Evolutionary conservation across 2,329 filamentous ascomycete species (phyloP), one percentile per base, ranked within the genome.

Genomic region (Pseudogymnoascus pannorum): DNA sequence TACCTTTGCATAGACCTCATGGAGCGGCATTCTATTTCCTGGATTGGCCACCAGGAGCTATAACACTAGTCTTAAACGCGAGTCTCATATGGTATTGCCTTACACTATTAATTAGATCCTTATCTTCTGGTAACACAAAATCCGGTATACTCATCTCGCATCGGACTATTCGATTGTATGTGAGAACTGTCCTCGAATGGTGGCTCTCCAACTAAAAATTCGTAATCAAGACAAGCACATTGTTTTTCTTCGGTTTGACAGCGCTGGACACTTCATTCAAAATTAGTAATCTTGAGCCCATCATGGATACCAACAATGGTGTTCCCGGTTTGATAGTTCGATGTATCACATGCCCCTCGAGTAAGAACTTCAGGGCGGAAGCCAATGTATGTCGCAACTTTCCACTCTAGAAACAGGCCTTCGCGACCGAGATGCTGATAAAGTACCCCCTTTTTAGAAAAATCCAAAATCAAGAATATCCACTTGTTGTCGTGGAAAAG

Each of bases 261-360:
- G 94, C 5, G 94, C 94, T 99, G 94, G 3, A 97, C 94, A 72
- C 90, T 95, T 94, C 93, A 97, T 40, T 94, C 94, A 78, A 99
- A 99, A 73, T 99, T 95, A 12, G 93, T 94, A 61, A 99, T 84
- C 75, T 99, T 99, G 66, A 99, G 77, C 71, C 92, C 88, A 5
- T 95, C 94, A 66, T 88, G 85, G 0, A 84, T 86, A 1, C 91
- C 92, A 61, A 99, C 80, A 40, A 99, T 81, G 66, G 99, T 94
- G 71, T 99, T 75, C 97, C 94, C 0, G 93, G 94, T 74, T 93
- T 94, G 66, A 94, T 85, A 71, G 93, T 90, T 58, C 94, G 85
- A 76, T 99, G 94, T 11, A 92, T 92, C 12, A 99, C 89, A 20
- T 94, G 94, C 74, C 93, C 97, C 33, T 89, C 91, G 76, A 99